Percentiles rank a stretch among this genome's conserved stretches.
Conservation (phyloP, 1,284 basidiomycete species). For the Xerocomus amazonicus region DNA sequence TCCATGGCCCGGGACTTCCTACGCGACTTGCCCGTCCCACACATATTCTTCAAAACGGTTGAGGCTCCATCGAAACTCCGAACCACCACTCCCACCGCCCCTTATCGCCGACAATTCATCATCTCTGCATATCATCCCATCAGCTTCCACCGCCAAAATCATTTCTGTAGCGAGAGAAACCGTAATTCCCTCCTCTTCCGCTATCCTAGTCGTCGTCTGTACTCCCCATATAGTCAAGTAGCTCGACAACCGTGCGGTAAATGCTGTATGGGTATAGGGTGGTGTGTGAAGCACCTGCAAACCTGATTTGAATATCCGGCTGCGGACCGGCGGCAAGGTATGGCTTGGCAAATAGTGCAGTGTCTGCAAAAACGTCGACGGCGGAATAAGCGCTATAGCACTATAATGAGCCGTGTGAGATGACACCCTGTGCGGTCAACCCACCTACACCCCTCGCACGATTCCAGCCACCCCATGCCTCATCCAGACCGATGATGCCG, state of each 20-base stretch:
- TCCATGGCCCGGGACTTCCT: not conserved
- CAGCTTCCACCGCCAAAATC: slow-evolving; percentile 65
- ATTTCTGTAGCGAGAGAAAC: slow-evolving; percentile 73
- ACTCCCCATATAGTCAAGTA: slow-evolving; percentile 48
- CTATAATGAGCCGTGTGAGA: too few relatives aligned
- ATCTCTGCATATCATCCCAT: slow-evolving; percentile 71
- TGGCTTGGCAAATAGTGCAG: slow-evolving; percentile 65
- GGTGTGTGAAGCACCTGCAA: slow-evolving; percentile 85
- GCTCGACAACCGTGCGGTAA: slow-evolving; percentile 60
- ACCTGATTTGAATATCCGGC: slow-evolving; percentile 67
- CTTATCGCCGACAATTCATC: slow-evolving; percentile 49
- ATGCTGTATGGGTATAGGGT: slow-evolving; percentile 60
- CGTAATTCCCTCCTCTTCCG: slow-evolving; percentile 63
- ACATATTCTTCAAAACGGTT: slow-evolving; percentile 64
- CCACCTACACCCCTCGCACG: slow-evolving; percentile 88
- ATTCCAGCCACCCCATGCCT: slow-evolving; percentile 98
- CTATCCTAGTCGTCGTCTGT: slow-evolving; percentile 61
- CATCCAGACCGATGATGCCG: slow-evolving; percentile 87
- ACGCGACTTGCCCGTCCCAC: slow-evolving; percentile 59
- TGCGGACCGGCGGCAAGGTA: slow-evolving; percentile 67
- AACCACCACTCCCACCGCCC: slow-evolving; percentile 35
- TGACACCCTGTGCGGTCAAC: slow-evolving; percentile 25
- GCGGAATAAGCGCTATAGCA: slow-evolving; percentile 76
- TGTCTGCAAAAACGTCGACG: slow-evolving; percentile 75
- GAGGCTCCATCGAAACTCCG: slow-evolving; percentile 34